Evolutionary conservation across 1,284 basidiomycete species (phyloP).

Genomic region (Veloboletus limbatus): DNA sequence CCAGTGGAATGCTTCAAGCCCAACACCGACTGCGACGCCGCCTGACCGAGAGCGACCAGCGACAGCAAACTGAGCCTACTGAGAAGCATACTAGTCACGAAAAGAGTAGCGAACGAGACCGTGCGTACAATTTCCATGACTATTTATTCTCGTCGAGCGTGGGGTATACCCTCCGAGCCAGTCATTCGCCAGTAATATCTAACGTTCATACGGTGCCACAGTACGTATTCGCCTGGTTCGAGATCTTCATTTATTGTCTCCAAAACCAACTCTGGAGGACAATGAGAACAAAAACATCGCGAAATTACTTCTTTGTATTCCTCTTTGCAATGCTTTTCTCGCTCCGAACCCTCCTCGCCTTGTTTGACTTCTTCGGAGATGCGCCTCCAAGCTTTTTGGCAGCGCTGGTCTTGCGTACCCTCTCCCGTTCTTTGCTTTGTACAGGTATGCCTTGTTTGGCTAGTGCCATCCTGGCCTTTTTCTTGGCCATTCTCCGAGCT

Average conservation of each 20-base stretch:
- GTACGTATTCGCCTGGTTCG: no score
- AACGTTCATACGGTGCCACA: no score
- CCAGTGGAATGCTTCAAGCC: constrained; percentile 1
- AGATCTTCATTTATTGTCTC: not conserved
- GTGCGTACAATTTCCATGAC: not conserved
- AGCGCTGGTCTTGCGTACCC: constrained; percentile 48
- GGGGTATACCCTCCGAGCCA: no score
- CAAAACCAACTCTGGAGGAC: no score
- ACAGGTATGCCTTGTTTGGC: constrained; percentile 43
- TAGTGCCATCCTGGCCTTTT: constrained; percentile 62
- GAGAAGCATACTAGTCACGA: constrained; percentile 14
- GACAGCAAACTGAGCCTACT: constrained; percentile 14
- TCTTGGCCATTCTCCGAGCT: constrained; percentile 84
- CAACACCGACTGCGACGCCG: constrained; percentile 20
- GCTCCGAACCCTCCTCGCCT: constrained; percentile 56
- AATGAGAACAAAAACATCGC: not conserved
- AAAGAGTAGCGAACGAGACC: not conserved
- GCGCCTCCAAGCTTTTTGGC: constrained; percentile 31
- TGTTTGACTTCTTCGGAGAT: constrained; percentile 45
- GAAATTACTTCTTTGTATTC: constrained; percentile 54
- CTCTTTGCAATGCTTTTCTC: constrained; percentile 53
- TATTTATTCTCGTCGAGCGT: constrained; percentile 8
- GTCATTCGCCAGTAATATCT: no score
- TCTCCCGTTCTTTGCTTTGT: constrained; percentile 41
- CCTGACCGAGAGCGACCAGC: constrained; percentile 14